phyloP scores from a whole-genome alignment of 768 basidiomycete genomes.

The Suillus tomentosus region DNA sequence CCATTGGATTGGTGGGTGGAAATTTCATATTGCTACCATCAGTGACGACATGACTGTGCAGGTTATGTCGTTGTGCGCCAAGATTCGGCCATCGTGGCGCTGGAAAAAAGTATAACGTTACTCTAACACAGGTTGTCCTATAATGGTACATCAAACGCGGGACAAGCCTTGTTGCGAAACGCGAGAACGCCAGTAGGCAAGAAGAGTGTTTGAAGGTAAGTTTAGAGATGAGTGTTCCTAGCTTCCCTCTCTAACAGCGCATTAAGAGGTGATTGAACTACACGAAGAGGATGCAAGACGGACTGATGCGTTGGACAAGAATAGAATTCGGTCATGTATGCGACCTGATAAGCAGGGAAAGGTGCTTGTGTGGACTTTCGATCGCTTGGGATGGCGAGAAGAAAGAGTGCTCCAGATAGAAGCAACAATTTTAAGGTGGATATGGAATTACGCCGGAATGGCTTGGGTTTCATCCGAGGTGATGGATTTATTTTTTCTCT shows the following conservation, averaged over 20 bases:
- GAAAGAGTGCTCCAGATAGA: background rate
- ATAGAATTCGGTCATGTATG: constrained; percentile 34
- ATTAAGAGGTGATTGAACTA: constrained; percentile 33
- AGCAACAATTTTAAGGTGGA: constrained; percentile 4
- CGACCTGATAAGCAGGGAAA: constrained; percentile 24
- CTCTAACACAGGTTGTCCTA: constrained; percentile 54
- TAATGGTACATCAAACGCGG: constrained; percentile 59
- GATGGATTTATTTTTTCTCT: background rate
- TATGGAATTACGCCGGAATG: background rate
- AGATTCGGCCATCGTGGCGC: constrained; percentile 31
- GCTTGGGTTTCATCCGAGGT: background rate
- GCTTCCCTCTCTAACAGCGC: background rate
- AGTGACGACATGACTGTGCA: constrained; percentile 1
- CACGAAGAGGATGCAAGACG: constrained; percentile 35
- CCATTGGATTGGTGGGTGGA: constrained; percentile 44
- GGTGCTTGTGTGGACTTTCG: constrained; percentile 49
- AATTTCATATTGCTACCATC: constrained; percentile 7
- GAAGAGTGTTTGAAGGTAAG: constrained; percentile 51
- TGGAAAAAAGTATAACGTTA: constrained; percentile 45
- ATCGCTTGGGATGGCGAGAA: constrained; percentile 45
- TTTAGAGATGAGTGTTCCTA: constrained; percentile 9
- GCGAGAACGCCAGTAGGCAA: constrained; percentile 46
- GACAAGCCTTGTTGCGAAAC: constrained; percentile 58
- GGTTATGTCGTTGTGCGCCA: constrained; percentile 33
- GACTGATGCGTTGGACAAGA: constrained; percentile 35